phyloP scores from a whole-genome alignment of 106 monocot genomes.

The Dendrobium officinale region DNA sequence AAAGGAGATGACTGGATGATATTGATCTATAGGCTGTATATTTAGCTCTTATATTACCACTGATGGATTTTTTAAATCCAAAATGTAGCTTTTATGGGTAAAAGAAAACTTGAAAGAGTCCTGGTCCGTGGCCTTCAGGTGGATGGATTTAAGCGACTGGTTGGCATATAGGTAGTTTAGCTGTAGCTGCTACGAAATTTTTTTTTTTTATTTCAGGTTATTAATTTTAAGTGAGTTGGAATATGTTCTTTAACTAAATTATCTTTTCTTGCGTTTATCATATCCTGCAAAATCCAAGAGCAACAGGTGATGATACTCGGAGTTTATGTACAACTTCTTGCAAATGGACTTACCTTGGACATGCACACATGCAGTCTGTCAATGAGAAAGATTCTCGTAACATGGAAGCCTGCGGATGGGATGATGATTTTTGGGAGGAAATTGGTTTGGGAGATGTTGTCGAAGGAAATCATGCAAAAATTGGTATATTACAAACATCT shows the following conservation, averaged over 20 bases:
- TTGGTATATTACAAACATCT: constrained; percentile 40
- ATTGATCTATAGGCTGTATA: not conserved
- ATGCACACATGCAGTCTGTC: constrained; percentile 72
- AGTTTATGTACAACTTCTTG: constrained; percentile 96
- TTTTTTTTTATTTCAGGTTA: not conserved
- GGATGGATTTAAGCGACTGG: constrained; percentile 99
- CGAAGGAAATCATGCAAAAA: constrained; percentile 89
- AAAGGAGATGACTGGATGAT: not conserved
- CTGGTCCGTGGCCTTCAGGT: constrained; percentile 89
- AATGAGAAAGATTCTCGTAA: constrained; percentile 47
- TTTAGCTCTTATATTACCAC: not conserved
- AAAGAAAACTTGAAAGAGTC: constrained; percentile 97
- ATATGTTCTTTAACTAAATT: constrained; percentile 2
- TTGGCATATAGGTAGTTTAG: constrained; percentile 72
- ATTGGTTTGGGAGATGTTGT: constrained; percentile 86
- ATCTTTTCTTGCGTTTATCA: not conserved
- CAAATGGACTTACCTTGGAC: constrained; percentile 98
- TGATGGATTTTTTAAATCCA: constrained; percentile 1
- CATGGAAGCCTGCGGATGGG: constrained; percentile 98
- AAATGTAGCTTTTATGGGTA: constrained; percentile 89
- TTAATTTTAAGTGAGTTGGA: not conserved
- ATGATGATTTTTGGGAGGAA: constrained; percentile 94
- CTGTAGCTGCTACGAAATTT: not conserved
- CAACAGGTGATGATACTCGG: constrained; percentile 97
- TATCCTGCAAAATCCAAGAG: constrained; percentile 36